Evolutionary conservation across 352 stramenopile genomes (phyloP), one percentile per base, ranked within the genome.

Genomic region (Globisporangium irregulare): DNA sequence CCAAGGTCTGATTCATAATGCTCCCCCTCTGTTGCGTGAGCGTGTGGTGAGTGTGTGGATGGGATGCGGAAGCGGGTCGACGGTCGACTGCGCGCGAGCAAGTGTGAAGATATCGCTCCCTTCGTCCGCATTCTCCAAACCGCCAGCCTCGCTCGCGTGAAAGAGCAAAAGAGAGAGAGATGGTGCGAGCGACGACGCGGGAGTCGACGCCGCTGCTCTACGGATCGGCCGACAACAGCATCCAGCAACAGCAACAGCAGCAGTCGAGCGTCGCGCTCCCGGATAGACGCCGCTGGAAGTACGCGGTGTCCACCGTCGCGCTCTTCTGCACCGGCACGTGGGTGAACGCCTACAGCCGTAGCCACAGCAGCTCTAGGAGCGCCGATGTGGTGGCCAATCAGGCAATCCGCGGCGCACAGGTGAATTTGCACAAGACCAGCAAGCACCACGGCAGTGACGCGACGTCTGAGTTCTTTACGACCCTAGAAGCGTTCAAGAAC

Each of bases 401-500:
- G 53, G n/a, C 38, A 10, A 63, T 62, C 4, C 41, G 61, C n/a
- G 36, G 41, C 14, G 53, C 20, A 2, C 53, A 69, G 15, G 38
- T 64, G 15, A 27, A 56, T 27, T 69, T 64, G 25, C 38, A 62
- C 22, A 58, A 62, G 36, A 29, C n/a, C 27, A 66, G 38, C 38
- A 48, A 48, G 12, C 14, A 59, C 46, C 36, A 64, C 58, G 25
- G 18, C 9, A 27, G 27, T 0, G 62, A 72, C 10, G 32, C 29
- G n/a, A 75, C 34, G 0, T 63, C 68, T n/a, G 76, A 73, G 0
- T 91, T 90, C 72, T 78, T 79, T 53, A 66, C 73, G 29, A 63
- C 4, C 24, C 56, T 88, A 38, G 74, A 87, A 22, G 66, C 72
- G 6, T 82, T 81, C 48, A 87, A 90, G 64, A 83, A 93, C 67